These are phyloP conservation scores for Plasmodium adleri DNA, from an alignment of 169 alveolate genomes.

Conservation along the genomic window DNA sequence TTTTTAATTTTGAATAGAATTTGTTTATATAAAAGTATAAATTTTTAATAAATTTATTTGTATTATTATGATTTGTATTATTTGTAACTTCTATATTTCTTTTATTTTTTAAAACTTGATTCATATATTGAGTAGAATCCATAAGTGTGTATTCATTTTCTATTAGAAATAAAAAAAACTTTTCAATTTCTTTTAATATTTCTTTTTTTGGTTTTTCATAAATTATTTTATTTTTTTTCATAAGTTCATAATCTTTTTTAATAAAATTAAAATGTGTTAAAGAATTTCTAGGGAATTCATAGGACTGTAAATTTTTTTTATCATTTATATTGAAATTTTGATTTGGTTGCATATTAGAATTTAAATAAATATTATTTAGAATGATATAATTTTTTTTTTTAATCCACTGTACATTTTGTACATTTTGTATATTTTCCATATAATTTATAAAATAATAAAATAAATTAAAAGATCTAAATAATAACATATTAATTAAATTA, in stretches of 20 bases:
- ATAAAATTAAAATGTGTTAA: slow-evolving; percentile 54
- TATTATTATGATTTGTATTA: neutral
- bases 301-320: slow-evolving; percentile 19
- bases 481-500: slow-evolving; percentile 61
- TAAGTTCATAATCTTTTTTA: slow-evolving; percentile 23
- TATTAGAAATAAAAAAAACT: slow-evolving; percentile 33
- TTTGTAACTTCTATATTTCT: neutral
- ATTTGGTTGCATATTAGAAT: neutral
- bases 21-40: slow-evolving; percentile 15
- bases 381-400: neutral
- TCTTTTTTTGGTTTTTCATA: slow-evolving; percentile 14
- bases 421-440: slow-evolving; percentile 17
- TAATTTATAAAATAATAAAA: slow-evolving; percentile 59
- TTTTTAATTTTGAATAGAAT: slow-evolving; percentile 24
- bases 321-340: neutral
- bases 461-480: slow-evolving; percentile 71
- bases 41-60: slow-evolving; percentile 11
- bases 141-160: slow-evolving; percentile 71
- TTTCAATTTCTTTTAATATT: slow-evolving; percentile 42
- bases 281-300: slow-evolving; percentile 64
- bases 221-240: slow-evolving; percentile 1
- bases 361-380: slow-evolving; percentile 21
- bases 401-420: neutral
- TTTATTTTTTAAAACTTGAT: slow-evolving; percentile 18
- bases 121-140: slow-evolving; percentile 43